Evolutionary conservation across 2,329 filamentous ascomycete species (phyloP), one percentile per base, ranked within the genome.

Genomic region (Herpotrichia juniperi): DNA sequence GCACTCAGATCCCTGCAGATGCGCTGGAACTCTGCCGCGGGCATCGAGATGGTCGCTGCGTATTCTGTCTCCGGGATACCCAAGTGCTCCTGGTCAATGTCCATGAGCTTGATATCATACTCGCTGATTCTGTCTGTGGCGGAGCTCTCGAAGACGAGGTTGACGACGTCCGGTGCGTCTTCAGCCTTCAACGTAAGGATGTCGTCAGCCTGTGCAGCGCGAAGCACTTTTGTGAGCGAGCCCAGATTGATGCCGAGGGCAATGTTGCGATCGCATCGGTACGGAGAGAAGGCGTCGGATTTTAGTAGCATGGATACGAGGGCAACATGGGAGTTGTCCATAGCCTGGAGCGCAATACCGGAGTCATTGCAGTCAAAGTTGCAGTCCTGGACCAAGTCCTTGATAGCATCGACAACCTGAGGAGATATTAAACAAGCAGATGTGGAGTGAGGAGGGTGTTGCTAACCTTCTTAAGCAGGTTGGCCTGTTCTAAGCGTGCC

Each of bases 341-440:
- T 99, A 71, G 94, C 94, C 79, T 99, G 94, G 50, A 99, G 90
- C 46, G 93, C 93, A 71, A 99, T 94, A 58, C 94, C 94, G 49
- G 91, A 93, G 83, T 99, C 96, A 89, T 97, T 99, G 89, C 96
- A 99, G 84, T 99, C 94, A 81, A 99, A 99, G 81, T 99, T 99
- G 87, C 94, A 99, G 81, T 99, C 94, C 79, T 97, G 94, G 48
- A 99, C 94, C 46, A 99, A 87, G 71, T 99, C 94, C 80, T 97
- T 97, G 87, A 99, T 97, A 67, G 96, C 91, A 75, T 99, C 96
- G 70, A 99, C 93, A 59, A 97, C 91, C 92, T 96, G 63, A 16
- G 43, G 17, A 40, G n/a, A 6, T 39, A 48, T 59, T 50, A 72
- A 21, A 42, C 5, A 19, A 28, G 14, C 21, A 31, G 31, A 26